Base-by-base conservation (phyloP, 2,329 filamentous ascomycete genomes). In the Scytalidium lignicola region DNA sequence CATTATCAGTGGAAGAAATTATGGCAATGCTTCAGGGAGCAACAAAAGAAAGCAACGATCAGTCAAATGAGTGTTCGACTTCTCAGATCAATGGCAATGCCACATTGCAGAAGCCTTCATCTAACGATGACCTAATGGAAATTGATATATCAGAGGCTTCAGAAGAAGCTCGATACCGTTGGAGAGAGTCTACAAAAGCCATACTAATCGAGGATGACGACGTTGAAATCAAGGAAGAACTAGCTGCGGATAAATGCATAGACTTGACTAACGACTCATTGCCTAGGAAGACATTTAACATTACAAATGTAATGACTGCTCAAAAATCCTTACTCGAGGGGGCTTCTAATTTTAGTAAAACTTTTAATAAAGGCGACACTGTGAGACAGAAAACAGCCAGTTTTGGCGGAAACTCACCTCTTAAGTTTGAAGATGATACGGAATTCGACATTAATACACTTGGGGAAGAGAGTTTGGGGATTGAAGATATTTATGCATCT, bases 401-500 rank as follows among this genome's bases (percentile, higher is more conserved):
- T 9, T 17, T 13, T 37, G 32, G 15, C 5, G 32, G 6, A 13
- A 13, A 5, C 15, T 15, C n/a, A 7, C 32, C 15, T 4, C 8
- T 37, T 4, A n/a, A 37, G 15, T 9, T 15, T 17, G 32, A 37
- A 23, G 21, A 6, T 17, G 28, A 55, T 18, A 42, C 52, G 19
- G 48, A 57, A 8, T 23, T 41, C 20, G 54, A 45, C 17, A 49
- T 51, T 42, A 12, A 23, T 19, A 37, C 29, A 18, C 41, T 8
- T 3, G 43, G 50, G 0, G 54, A 57, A 40, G 53, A 58, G 40
- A 21, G 51, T 10, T 44, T 29, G 5, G 59, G 57, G 58, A 58
- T 57, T 55, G 17, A 57, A 9, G 53, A 54, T 1, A 42, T 42
- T 1, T 37, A 46, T 10, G 48, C 49, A 2, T 28, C 17, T 13